A percentile compares a stretch with the other conserved stretches of the same genome.
These are phyloP conservation scores for Aspergillus carlsbadensis DNA, from an alignment of 495 filamentous ascomycete genomes.

Conservation along the genomic window DNA sequence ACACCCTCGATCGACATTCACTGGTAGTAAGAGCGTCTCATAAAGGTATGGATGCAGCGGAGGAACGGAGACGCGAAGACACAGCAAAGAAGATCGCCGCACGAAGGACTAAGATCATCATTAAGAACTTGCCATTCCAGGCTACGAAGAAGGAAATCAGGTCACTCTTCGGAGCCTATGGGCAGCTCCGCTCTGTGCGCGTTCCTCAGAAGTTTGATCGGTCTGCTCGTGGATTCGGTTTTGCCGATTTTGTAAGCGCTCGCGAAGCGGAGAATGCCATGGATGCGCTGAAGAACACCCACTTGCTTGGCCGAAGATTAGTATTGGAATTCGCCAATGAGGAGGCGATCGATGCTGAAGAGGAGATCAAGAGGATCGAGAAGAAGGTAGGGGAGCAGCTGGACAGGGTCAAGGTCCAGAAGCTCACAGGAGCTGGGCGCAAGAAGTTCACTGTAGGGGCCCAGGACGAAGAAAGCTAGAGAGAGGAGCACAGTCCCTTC, in stretches of 20 bases:
- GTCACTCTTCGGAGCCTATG: slow-evolving; percentile 81
- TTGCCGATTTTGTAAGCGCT: slow-evolving; percentile 91
- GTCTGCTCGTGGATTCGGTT: slow-evolving; percentile 87
- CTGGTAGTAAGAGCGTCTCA: slow-evolving; percentile 81
- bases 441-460: slow-evolving; percentile 84
- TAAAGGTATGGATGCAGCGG: slow-evolving; percentile 79
- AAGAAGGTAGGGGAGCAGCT: slow-evolving; percentile 86
- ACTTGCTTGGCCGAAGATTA: slow-evolving; percentile 84
- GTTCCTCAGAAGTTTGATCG: slow-evolving; percentile 93
- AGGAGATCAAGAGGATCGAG: slow-evolving; percentile 93
- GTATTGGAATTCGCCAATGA: slow-evolving; percentile 87
- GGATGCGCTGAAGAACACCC: slow-evolving; percentile 85
- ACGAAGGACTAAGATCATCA: slow-evolving; percentile 85
- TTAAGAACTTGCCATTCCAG: slow-evolving; percentile 98
- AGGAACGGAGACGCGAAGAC: slow-evolving; percentile 78
- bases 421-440: slow-evolving; percentile 75
- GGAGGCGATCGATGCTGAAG: slow-evolving; percentile 86
- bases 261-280: slow-evolving; percentile 93
- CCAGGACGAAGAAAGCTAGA: slow-evolving; percentile 61
- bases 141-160: slow-evolving; percentile 88
- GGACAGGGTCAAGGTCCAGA: slow-evolving; percentile 83
- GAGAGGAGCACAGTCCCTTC: slow-evolving; percentile 28
- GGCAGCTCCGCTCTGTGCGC: slow-evolving; percentile 85
- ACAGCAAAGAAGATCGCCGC: slow-evolving; percentile 70
- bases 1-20: slow-evolving; percentile 80